A percentile compares a stretch with the other conserved stretches of the same genome.
Evolutionary conservation across 768 basidiomycete species (phyloP).

Genomic region (Boletus rubropictus): DNA sequence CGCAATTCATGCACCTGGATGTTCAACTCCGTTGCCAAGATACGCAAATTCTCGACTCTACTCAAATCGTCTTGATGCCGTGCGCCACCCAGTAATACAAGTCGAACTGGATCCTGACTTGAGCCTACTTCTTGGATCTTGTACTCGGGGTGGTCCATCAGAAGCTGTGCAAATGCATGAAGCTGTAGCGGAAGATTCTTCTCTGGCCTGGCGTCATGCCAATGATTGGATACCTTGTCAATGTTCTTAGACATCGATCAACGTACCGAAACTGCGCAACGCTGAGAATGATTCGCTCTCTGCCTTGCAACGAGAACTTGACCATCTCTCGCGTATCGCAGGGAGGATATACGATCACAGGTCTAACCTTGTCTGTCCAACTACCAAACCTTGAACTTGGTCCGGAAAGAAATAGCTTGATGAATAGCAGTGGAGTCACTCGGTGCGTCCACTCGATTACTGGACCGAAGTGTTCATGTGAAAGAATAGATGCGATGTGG

Average conservation of each 20-base stretch:
- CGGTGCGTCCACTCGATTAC: constrained; percentile 43
- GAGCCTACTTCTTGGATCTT: constrained; percentile 12
- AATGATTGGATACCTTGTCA: background rate
- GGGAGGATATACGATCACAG: constrained; percentile 76
- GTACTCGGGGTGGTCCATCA: constrained; percentile 57
- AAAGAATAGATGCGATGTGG: constrained; percentile 74
- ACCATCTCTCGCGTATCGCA: constrained; percentile 79
- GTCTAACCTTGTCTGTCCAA: constrained; percentile 1
- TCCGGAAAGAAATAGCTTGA: constrained; percentile 25
- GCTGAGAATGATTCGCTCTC: constrained; percentile 70
- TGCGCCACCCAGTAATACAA: constrained; percentile 81
- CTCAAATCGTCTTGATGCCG: constrained; percentile 71
- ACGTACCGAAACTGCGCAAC: constrained; percentile 88
- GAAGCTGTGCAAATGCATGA: constrained; percentile 55
- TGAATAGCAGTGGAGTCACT: constrained; percentile 37
- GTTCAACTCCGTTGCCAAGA: constrained; percentile 54
- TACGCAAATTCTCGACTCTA: constrained; percentile 57
- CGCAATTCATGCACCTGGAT: constrained; percentile 49
- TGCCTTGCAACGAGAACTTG: constrained; percentile 44
- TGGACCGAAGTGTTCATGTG: constrained; percentile 41
- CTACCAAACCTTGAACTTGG: background rate
- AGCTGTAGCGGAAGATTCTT: constrained; percentile 88
- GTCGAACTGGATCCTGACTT: constrained; percentile 35
- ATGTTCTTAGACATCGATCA: background rate
- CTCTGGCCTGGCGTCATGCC: constrained; percentile 61